A percentile compares a stretch with the other conserved stretches of the same genome.
Evolutionary conservation across 306 rosid species (phyloP).

Genomic region (Amphicarpaea edgeworthii): DNA sequence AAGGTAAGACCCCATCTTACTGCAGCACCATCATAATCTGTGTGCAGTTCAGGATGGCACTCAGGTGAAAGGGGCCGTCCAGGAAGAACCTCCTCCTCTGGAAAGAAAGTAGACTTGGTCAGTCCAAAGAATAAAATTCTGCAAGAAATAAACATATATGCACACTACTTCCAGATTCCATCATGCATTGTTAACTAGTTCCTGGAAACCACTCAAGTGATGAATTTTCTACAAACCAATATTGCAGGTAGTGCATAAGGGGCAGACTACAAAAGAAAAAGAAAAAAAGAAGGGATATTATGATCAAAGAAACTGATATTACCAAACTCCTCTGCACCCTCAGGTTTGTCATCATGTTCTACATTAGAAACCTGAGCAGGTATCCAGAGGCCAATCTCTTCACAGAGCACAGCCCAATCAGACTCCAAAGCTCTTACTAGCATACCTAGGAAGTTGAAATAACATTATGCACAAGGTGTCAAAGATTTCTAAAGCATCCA

Average conservation of each 20-base stretch:
- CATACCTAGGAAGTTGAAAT: slow-evolving; percentile 55
- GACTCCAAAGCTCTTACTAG: slow-evolving; percentile 77
- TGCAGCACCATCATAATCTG: slow-evolving; percentile 90
- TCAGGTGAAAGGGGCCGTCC: slow-evolving; percentile 80
- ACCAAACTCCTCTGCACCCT: slow-evolving; percentile 71
- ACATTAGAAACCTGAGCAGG: slow-evolving; percentile 61
- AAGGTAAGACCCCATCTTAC: slow-evolving; percentile 97
- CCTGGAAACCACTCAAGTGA: slow-evolving; percentile 4
- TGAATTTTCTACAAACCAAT: slow-evolving; percentile 14
- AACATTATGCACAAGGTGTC: slow-evolving; percentile 13
- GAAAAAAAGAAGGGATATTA: neutral
- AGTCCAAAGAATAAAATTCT: slow-evolving; percentile 32
- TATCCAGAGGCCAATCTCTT: slow-evolving; percentile 87
- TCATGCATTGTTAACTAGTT: slow-evolving; percentile 21
- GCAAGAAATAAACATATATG: neutral
- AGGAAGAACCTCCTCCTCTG: slow-evolving; percentile 81
- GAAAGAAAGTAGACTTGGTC: slow-evolving; percentile 38
- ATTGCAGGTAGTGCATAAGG: neutral
- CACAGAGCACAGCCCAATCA: slow-evolving; percentile 65
- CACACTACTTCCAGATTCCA: slow-evolving; percentile 33
- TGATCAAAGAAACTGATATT: slow-evolving; percentile 28
- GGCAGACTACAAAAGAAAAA: neutral
- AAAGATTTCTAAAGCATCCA: slow-evolving; percentile 5
- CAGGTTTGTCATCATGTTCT: slow-evolving; percentile 80
- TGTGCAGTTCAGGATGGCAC: slow-evolving; percentile 76